phyloP scores from a whole-genome alignment of 2,329 filamentous ascomycete genomes.

The Trichoderma gracile region DNA sequence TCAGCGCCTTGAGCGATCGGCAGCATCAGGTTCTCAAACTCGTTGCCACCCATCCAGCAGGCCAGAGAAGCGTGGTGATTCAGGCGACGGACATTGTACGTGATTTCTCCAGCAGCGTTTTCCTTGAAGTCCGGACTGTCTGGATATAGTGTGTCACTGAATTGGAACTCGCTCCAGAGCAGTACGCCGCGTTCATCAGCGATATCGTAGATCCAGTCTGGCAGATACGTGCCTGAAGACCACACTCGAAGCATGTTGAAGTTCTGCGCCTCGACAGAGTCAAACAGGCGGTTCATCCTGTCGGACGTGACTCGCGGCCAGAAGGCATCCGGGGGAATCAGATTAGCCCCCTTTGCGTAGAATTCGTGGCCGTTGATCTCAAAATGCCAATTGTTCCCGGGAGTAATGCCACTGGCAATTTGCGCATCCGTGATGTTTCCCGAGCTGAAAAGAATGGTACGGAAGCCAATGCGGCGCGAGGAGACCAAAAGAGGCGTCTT shows the following conservation, averaged over 20 bases:
- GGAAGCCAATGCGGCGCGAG: constrained; percentile 49
- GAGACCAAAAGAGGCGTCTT: constrained; percentile 28
- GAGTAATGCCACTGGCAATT: constrained; percentile 49
- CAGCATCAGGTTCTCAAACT: constrained; percentile 59
- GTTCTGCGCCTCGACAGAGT: constrained; percentile 54
- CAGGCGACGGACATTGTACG: constrained; percentile 60
- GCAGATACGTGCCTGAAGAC: constrained; percentile 60
- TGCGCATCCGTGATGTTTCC: constrained; percentile 55
- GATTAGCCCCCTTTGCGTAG: constrained; percentile 47
- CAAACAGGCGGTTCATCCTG: constrained; percentile 50
- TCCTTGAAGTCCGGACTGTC: constrained; percentile 54
- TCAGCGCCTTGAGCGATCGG: constrained; percentile 39
- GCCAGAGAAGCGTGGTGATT: constrained; percentile 61
- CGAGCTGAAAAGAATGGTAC: constrained; percentile 62
- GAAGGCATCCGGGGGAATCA: constrained; percentile 30
- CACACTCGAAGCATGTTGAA: constrained; percentile 67
- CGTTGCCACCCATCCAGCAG: constrained; percentile 59
- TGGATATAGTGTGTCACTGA: constrained; percentile 61
- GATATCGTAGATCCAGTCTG: constrained; percentile 63
- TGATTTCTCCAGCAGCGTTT: constrained; percentile 55
- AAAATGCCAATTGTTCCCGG: constrained; percentile 57
- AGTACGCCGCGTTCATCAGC: constrained; percentile 62
- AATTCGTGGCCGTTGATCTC: constrained; percentile 65
- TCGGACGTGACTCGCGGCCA: constrained; percentile 50
- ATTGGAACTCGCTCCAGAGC: constrained; percentile 65